Evolutionary conservation across 2,329 filamentous ascomycete genomes (phyloP), one percentile per base, ranked within the genome.

Genomic region (Colletotrichum zoysiae): DNA sequence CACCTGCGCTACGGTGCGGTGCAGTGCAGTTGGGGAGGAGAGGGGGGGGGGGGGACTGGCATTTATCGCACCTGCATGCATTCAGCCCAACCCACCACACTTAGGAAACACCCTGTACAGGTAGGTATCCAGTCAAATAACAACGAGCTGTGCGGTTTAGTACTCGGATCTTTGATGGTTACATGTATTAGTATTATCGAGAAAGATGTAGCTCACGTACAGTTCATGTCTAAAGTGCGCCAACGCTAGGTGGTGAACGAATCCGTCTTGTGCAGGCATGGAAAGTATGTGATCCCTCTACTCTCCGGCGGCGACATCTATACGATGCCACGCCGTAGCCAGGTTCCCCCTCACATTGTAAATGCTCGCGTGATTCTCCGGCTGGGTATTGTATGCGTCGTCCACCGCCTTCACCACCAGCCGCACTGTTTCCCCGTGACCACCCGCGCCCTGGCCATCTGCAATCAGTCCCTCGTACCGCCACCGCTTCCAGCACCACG

Each of bases 401-500:
- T 87, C 85, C 16, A 84, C 83, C 23, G 85, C 85, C 75, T 86
- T 86, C 69, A 86, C 84, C 38, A 85, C 79, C 58, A 86, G 80
- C 2, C 59, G 33, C 40, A 78, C 78, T 1, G 76, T 77, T 67
- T 78, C 79, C 3, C 74, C 71, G 59, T 77, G 35, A 74, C 75
- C 53, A 74, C 71, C n/a, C 70, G 20, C 70, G 56, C 26, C 72
- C 75, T 11, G 69, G 57, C 61, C 9, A 78, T 77, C 71, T 78
- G 75, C 67, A 16, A 42, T 8, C 50, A 62, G 74, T 55, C 74
- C 77, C 58, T 78, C 80, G 76, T 77, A 83, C 44, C 77, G 78
- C 85, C 85, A 86, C 33, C 82, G 77, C 75, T 83, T 85, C 84
- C 85, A 87, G 65, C 83, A 83, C 85, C 85, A 86, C 2, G 80